These are phyloP conservation scores for Talaromyces funiculosus DNA, from an alignment of 2,329 filamentous ascomycete genomes.

Conservation along the genomic window DNA sequence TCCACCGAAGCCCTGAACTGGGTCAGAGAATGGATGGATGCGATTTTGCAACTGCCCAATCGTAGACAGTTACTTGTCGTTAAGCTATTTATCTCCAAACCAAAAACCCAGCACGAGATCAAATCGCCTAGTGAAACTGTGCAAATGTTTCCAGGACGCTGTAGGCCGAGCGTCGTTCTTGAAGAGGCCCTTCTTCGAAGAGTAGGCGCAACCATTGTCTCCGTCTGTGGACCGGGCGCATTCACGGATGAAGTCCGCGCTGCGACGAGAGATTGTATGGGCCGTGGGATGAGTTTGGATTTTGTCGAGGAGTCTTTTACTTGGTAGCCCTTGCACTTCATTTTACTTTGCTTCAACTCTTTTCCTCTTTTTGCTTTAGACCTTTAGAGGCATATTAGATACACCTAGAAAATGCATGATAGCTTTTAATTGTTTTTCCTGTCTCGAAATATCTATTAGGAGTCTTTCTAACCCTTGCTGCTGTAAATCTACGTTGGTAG, in stretches of 20 bases:
- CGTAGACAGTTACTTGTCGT: conserved; percentile 56
- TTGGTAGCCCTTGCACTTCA: too few species aligned
- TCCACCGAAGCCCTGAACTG: conserved; percentile 57
- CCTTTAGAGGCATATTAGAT: not conserved
- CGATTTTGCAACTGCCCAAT: conserved; percentile 55
- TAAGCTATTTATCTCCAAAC: conserved; percentile 59
- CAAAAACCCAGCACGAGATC: conserved; percentile 50
- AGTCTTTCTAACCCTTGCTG: not conserved
- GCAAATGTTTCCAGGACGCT: conserved; percentile 57
- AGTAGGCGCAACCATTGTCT: conserved; percentile 56
- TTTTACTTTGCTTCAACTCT: not conserved
- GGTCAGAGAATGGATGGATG: conserved; percentile 62
- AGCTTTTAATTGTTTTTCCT: not conserved
- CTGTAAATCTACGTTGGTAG: not conserved
- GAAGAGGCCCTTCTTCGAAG: conserved; percentile 52
- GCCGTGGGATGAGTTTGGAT: conserved; percentile 51
- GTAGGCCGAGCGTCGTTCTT: conserved; percentile 51
- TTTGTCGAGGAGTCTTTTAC: conserved; percentile 63
- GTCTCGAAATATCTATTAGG: not conserved
- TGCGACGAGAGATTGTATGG: conserved; percentile 48
- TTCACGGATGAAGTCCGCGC: conserved; percentile 58
- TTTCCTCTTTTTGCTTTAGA: not conserved
- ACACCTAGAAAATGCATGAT: not conserved
- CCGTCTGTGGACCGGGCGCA: conserved; percentile 58
- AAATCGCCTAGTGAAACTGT: conserved; percentile 53